Evolutionary conservation across 352 stramenopile genomes (phyloP).

Genomic region (Elongisporangium prolatum): DNA sequence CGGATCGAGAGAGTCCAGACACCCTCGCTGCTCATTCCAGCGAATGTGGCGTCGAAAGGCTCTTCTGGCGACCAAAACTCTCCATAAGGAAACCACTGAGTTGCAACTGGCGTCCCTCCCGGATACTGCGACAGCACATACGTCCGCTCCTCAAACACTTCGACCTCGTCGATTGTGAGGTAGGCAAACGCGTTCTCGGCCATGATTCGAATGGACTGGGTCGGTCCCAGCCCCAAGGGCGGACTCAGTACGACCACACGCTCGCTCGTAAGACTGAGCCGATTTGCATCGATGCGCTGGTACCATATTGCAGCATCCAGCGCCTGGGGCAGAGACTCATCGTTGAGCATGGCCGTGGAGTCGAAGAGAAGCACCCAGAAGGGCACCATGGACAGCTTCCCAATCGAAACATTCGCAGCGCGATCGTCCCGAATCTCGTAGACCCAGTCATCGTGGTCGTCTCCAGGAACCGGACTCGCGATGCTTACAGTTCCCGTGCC

Average conservation of each 20-base stretch:
- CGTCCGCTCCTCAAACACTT: constrained; percentile 56
- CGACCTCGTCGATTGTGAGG: constrained; percentile 68
- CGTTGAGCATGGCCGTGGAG: constrained; percentile 36
- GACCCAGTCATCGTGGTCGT: constrained; percentile 32
- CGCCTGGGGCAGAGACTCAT: constrained; percentile 56
- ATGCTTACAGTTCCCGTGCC: constrained; percentile 30
- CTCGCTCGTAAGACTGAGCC: constrained; percentile 6
- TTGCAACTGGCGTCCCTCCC: constrained; percentile 45
- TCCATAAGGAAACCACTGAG: constrained; percentile 33
- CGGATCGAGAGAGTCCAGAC: constrained; percentile 53
- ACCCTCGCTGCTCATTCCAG: constrained; percentile 39
- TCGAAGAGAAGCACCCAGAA: constrained; percentile 82
- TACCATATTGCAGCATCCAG: constrained; percentile 42
- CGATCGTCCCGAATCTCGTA: constrained; percentile 25
- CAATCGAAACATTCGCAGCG: constrained; percentile 10
- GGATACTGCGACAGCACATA: constrained; percentile 56
- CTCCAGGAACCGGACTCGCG: constrained; percentile 21
- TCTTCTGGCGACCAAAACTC: constrained; percentile 64
- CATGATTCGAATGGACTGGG: constrained; percentile 64
- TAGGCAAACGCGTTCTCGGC: constrained; percentile 26
- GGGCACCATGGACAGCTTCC: constrained; percentile 54
- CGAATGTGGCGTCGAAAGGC: constrained; percentile 47
- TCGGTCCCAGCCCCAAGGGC: constrained; percentile 1
- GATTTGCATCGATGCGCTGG: constrained; percentile 21
- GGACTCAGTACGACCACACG: constrained; percentile 43